Percentiles rank a stretch among this genome's conserved stretches.
Evolutionary conservation across 129 eudicot species (phyloP).

Genomic region (Helichrysum umbraculigerum): DNA sequence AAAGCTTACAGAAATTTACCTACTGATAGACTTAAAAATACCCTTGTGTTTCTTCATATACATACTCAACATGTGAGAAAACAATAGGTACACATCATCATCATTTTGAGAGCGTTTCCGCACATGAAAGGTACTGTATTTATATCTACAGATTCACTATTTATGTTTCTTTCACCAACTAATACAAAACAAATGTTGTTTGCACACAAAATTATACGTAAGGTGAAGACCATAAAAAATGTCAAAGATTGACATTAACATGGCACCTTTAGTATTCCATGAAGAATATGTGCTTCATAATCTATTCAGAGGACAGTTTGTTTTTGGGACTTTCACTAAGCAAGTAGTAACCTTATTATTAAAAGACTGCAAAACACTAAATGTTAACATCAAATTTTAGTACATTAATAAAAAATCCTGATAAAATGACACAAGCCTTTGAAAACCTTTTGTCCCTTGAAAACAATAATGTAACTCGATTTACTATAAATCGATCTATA

Average conservation of each 20-base stretch:
- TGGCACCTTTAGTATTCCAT: constrained; percentile 71
- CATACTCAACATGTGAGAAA: no score
- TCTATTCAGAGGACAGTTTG: constrained; percentile 79
- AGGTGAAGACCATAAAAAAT: not conserved
- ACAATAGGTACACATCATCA: no score
- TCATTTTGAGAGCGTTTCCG: no score
- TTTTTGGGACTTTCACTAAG: constrained; percentile 93
- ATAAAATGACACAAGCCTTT: constrained; percentile 47
- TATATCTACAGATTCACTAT: no score
- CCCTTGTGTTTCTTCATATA: no score
- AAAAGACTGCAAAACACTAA: constrained; percentile 52
- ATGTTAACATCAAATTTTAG: constrained; percentile 3
- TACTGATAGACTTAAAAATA: no score
- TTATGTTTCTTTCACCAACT: no score
- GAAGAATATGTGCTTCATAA: constrained; percentile 76
- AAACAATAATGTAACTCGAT: constrained; percentile 1
- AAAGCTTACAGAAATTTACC: no score
- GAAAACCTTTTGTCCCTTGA: constrained; percentile 82
- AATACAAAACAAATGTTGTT: no score
- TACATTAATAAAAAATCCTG: not conserved
- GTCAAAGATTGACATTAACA: constrained; percentile 33
- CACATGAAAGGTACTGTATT: no score
- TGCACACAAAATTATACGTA: no score
- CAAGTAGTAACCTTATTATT: constrained; percentile 86
- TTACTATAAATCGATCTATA: not conserved